These are phyloP conservation scores for Cnidoscolus chayamansa DNA, from an alignment of 441 rosid species.

Conservation along the genomic window DNA sequence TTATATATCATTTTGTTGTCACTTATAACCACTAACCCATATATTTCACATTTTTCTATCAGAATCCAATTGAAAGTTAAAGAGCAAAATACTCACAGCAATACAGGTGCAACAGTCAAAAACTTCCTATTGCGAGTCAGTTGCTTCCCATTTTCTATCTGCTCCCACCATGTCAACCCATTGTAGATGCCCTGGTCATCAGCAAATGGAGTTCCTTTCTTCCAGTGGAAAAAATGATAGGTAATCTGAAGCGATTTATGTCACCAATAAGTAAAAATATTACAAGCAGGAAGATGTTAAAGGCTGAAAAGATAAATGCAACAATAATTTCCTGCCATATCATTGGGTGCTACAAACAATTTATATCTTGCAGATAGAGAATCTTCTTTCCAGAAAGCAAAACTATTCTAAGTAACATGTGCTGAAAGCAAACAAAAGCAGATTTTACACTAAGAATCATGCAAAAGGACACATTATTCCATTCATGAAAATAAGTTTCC, in stretches of 20 bases:
- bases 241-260: conserved; percentile 53
- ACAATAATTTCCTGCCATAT: conserved; percentile 1
- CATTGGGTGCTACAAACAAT: not conserved
- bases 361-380: not conserved
- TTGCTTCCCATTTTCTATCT: conserved; percentile 86
- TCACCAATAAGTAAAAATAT: conserved; percentile 13
- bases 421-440: not conserved
- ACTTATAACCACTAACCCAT: not conserved
- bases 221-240: conserved; percentile 90
- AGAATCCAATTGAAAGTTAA: not conserved
- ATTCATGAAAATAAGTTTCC: not conserved
- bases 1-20: not conserved
- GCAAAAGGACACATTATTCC: not conserved
- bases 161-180: conserved; percentile 96
- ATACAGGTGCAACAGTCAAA: conserved; percentile 80
- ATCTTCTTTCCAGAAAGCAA: conserved; percentile 4
- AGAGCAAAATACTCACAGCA: conserved; percentile 53
- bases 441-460: not conserved
- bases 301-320: not conserved
- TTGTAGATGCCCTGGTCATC: conserved; percentile 97
- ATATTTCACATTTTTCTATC: conserved; percentile 9
- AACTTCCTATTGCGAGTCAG: conserved; percentile 85
- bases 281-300: not conserved
- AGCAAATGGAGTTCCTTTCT: conserved; percentile 95
- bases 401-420: conserved; percentile 1